Evolutionary conservation across 164 flowering plant species (phyloP).

Genomic region (Chimonanthus salicifolius): DNA sequence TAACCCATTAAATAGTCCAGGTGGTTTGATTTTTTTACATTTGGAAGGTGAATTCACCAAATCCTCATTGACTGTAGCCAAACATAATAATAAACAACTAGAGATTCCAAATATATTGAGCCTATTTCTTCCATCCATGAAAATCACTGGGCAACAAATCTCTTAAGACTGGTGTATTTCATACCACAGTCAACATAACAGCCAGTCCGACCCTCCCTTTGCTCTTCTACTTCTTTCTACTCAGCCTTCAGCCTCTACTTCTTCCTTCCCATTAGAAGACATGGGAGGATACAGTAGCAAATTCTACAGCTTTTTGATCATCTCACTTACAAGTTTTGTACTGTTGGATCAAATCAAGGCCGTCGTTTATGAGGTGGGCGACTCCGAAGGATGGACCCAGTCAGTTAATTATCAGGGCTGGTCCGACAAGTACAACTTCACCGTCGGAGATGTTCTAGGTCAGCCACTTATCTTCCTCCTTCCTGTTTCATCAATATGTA

Average conservation of each 20-base stretch:
- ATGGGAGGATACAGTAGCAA: background rate
- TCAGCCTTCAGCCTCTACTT: too few relatives aligned
- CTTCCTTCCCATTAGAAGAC: background rate
- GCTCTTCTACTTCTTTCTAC: background rate
- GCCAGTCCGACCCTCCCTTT: background rate
- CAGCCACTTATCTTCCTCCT: constrained; percentile 1
- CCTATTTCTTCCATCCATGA: background rate
- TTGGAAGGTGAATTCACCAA: too few relatives aligned
- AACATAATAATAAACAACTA: too few relatives aligned
- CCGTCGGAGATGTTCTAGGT: constrained; percentile 46
- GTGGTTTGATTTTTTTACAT: too few relatives aligned
- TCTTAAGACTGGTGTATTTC: background rate
- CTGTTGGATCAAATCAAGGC: background rate
- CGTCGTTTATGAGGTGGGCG: constrained; percentile 13
- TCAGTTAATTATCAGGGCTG: constrained; percentile 25
- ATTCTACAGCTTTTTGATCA: background rate
- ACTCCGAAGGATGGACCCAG: constrained; percentile 24
- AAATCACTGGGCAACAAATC: background rate
- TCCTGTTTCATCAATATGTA: background rate
- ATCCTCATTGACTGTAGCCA: too few relatives aligned
- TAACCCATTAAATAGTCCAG: too few relatives aligned
- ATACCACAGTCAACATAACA: background rate
- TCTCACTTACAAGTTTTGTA: background rate
- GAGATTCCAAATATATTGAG: too few relatives aligned
- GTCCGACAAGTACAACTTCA: constrained; percentile 38